Evolutionary conservation across 2,329 filamentous ascomycete species (phyloP), one percentile per base, ranked within the genome.

Genomic region (Ophiocordyceps camponoti-rufipedis): DNA sequence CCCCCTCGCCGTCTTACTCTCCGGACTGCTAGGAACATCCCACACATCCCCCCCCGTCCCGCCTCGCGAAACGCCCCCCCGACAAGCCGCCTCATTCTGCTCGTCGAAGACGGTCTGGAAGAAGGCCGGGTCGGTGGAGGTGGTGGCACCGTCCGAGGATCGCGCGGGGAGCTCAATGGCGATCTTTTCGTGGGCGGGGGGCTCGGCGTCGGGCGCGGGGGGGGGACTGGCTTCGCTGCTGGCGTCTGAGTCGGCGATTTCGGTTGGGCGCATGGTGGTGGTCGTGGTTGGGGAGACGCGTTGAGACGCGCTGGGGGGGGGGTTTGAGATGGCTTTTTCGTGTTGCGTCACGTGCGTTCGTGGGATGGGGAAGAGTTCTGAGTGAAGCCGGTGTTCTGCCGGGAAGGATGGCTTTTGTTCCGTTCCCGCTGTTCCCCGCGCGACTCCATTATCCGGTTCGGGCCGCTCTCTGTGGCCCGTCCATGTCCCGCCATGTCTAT

Each of bases 61-160:
- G 14, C 16, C 5, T 8, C 49, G 44, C 39, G 19, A 41, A 10
- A 19, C 53, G n/a, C n/a, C n/a, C 49, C 32, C 18, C 41, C 54
- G 51, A 28, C 47, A 48, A 14, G 55, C 53, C 19, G 59, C 58
- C 32, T 58, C 56, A 38, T 62, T 60, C 51, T 72, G 68, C 43
- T 70, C 65, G 19, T 69, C 59, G 47, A 70, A 72, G 10, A 73
- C 53, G 44, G 57, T 61, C 42, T 64, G 63, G 49, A 73, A 73
- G 50, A 71, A 67, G 0, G 59, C 62, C 1, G 64, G 61, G 47
- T 73, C 67, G 1, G 70, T 73, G 14, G 69, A 72, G 19, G 54
- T 58, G 7, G 62, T 61, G 35, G 49, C 48, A 45, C 46, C 48
- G 13, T 55, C 56, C 10, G 54, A 55, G 16, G 53, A 56, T 28